phyloP scores from a whole-genome alignment of 768 basidiomycete species.

The Leccinum subgranulosum region DNA sequence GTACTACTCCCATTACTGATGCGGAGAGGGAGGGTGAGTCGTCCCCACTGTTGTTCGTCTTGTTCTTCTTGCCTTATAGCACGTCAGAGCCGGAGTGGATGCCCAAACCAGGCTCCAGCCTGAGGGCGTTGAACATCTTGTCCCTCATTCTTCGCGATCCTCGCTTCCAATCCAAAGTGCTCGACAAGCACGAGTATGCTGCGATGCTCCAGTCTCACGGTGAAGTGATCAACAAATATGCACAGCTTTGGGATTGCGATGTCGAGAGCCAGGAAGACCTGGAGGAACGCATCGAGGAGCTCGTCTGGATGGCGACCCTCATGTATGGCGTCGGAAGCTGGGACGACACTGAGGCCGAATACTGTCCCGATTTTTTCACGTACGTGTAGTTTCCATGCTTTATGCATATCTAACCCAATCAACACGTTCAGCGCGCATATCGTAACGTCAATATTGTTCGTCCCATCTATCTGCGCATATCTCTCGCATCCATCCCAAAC shows the following conservation, averaged over 20 bases:
- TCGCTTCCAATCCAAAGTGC: conserved; percentile 27
- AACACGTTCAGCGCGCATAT: conserved; percentile 54
- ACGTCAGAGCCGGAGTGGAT: conserved; percentile 28
- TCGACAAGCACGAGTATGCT: conserved; percentile 35
- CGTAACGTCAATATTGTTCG: conserved; percentile 63
- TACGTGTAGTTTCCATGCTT: conserved; percentile 32
- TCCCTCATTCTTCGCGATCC: conserved; percentile 53
- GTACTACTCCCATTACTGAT: conserved; percentile 20
- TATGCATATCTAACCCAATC: neutral
- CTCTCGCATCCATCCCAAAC: conserved; percentile 56
- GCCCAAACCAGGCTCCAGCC: conserved; percentile 32
- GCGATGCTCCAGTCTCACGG: conserved; percentile 37
- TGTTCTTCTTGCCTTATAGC: neutral
- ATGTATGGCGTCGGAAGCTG: conserved; percentile 62
- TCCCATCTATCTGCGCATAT: conserved; percentile 48
- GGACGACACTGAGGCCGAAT: conserved; percentile 33
- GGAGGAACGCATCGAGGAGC: conserved; percentile 56
- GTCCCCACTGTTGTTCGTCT: neutral
- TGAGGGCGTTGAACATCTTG: conserved; percentile 48
- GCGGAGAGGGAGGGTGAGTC: conserved; percentile 18
- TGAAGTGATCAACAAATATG: conserved; percentile 41
- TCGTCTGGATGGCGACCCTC: conserved; percentile 54
- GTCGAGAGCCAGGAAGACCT: conserved; percentile 37
- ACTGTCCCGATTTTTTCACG: conserved; percentile 67
- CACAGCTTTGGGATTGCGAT: conserved; percentile 45